Evolutionary conservation across 768 basidiomycete genomes (phyloP).

Genomic region (Pseudohyphozyma bogoriensis): DNA sequence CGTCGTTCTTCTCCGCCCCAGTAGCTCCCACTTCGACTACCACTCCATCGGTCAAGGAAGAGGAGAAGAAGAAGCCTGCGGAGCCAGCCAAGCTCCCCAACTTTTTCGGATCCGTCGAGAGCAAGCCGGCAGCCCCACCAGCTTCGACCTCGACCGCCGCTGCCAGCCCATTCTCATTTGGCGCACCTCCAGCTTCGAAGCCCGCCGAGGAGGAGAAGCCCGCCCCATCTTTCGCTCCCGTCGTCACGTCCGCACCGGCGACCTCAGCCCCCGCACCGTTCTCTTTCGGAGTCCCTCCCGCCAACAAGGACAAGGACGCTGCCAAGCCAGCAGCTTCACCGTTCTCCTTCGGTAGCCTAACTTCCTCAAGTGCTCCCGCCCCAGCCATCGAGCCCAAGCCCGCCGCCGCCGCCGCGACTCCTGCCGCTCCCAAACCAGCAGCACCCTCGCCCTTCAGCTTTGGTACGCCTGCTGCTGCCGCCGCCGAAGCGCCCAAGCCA

Average conservation of each 20-base stretch:
- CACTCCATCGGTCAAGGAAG: too few relatives aligned
- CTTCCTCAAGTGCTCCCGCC: too few relatives aligned
- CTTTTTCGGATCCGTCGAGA: too few relatives aligned
- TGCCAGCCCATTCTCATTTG: background rate
- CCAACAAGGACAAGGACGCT: background rate
- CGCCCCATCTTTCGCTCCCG: slow-evolving; percentile 1
- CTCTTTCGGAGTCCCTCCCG: background rate
- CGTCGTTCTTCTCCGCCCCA: background rate
- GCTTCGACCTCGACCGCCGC: background rate
- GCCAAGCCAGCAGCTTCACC: background rate
- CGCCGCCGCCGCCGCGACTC: too few relatives aligned
- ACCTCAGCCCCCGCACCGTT: background rate
- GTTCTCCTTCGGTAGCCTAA: background rate
- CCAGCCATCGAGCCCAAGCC: too few relatives aligned
- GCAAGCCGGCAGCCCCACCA: too few relatives aligned
- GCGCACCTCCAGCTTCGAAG: background rate
- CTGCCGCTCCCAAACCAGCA: background rate
- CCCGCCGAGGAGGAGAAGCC: background rate
- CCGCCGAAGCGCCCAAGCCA: background rate
- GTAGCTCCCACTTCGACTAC: background rate
- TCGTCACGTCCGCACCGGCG: background rate
- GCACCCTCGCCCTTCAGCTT: background rate
- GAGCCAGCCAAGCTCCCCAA: too few relatives aligned
- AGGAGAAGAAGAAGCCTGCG: too few relatives aligned
- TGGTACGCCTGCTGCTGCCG: background rate